A percentile compares a stretch with the other conserved stretches of the same genome.
phyloP scores from a whole-genome alignment of 1,284 basidiomycete genomes.

The Sporisorium reilianum region DNA sequence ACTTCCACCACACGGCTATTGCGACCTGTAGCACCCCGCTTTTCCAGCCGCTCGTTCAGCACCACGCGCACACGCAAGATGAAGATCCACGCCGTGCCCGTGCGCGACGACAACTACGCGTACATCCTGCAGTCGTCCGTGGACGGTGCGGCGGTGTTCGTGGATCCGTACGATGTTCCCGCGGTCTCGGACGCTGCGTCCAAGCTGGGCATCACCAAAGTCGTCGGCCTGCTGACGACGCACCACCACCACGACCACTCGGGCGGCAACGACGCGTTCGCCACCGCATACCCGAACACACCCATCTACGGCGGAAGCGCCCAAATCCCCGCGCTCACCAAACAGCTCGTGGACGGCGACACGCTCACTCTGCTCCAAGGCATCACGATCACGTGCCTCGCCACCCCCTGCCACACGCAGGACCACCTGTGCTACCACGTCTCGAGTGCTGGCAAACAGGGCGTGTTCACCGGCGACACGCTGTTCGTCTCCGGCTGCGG shows the following conservation, averaged over 20 bases:
- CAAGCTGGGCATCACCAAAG: slow-evolving; percentile 71
- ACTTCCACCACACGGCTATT: not conserved
- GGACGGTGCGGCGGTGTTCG: slow-evolving; percentile 60
- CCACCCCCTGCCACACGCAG: slow-evolving; percentile 95
- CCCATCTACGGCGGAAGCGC: slow-evolving; percentile 88
- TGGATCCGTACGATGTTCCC: slow-evolving; percentile 83
- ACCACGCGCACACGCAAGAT: slow-evolving; percentile 35
- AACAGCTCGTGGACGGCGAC: slow-evolving; percentile 74
- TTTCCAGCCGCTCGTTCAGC: slow-evolving; percentile 3
- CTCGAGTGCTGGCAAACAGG: slow-evolving; percentile 73
- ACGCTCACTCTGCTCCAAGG: slow-evolving; percentile 43
- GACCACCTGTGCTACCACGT: slow-evolving; percentile 93
- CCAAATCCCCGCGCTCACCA: slow-evolving; percentile 77
- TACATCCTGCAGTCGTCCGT: slow-evolving; percentile 63
- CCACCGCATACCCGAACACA: slow-evolving; percentile 74
- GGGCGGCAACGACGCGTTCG: slow-evolving; percentile 81
- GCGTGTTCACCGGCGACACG: slow-evolving; percentile 94
- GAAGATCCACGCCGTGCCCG: slow-evolving; percentile 67
- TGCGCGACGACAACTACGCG: slow-evolving; percentile 68
- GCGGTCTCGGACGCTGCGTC: slow-evolving; percentile 80
- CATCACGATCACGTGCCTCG: slow-evolving; percentile 71
- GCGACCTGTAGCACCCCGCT: not conserved
- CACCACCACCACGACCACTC: slow-evolving; percentile 78
- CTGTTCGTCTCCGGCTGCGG: slow-evolving; percentile 93
- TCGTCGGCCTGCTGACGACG: slow-evolving; percentile 66